Base-by-base conservation (phyloP, 2,329 filamentous ascomycete species). In the Didymella glomerata region DNA sequence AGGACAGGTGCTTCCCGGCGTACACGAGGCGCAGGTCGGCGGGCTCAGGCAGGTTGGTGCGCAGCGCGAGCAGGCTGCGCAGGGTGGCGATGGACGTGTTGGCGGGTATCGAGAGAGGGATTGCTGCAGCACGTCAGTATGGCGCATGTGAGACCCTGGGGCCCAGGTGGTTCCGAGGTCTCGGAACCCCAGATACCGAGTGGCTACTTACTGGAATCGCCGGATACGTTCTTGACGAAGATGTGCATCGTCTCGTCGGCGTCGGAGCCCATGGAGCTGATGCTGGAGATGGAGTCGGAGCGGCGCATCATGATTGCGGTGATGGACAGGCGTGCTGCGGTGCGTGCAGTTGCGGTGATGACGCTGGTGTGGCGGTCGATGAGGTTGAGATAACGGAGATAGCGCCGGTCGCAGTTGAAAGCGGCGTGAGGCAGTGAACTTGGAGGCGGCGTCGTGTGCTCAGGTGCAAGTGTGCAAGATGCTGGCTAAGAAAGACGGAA, bases 161-260 rank as follows among this genome's bases (percentile, higher is more conserved):
- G 27, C 27, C 27, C 27, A 28, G 27, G 45, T 62, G 64, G 46
- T 59, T 59, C 56, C 56, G 56, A 59, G 30, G 32, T 6, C 2
- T 59, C 56, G 56, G 69, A 71, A 70, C 57, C 22, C 27, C 32
- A 40, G 11, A 40, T 47, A 27, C 40, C 49, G 48, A 54, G 32
- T 52, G 40, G 44, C 44, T 38, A 77, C 84, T 75, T 79, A 87
- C 85, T 87, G 74, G 62, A 68, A 36, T 82, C 80, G 66, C 85
- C 85, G 34, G 82, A 79, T 48, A 86, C 77, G 70, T 82, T 83
- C 78, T 86, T 86, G 75, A 87, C 81, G 76, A 87, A 87, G 76
- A 88, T 85, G 72, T 85, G 84, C 78, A 86, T 86, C 38, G 80
- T 85, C 50, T 84, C 80, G 47, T 84, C 79, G 48, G 76, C 69